Conservation (phyloP, 371 early-diverging fungal genomes). For the Haplosporangium sp. region DNA sequence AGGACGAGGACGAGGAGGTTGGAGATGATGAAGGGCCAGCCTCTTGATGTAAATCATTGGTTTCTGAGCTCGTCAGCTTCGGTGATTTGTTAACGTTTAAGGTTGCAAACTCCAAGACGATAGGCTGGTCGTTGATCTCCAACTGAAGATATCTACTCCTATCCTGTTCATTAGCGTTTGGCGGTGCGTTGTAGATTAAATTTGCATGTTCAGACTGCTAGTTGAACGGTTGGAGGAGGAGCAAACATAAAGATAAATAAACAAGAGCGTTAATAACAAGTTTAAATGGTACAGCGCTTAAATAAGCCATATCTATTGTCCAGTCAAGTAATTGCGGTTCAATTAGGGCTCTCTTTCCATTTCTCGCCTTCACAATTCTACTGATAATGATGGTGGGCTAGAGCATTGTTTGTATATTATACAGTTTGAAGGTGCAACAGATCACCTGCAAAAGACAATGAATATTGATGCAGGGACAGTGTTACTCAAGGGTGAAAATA, state of each 20-base stretch:
- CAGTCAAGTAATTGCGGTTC: slow-evolving; percentile 19
- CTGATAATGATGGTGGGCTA: background rate
- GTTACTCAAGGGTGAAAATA: background rate
- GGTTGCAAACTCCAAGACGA: too few species aligned
- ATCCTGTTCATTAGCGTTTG: background rate
- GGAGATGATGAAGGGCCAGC: background rate
- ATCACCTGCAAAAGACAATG: background rate
- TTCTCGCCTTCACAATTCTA: background rate
- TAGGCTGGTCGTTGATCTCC: background rate
- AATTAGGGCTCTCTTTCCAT: slow-evolving; percentile 28
- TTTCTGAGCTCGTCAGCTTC: slow-evolving; percentile 2
- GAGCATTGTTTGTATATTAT: background rate
- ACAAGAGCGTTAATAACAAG: slow-evolving; percentile 19
- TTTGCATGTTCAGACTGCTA: background rate
- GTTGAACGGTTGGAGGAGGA: background rate
- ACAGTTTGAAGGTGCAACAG: background rate
- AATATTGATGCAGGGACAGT: background rate
- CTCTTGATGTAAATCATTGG: slow-evolving; percentile 9
- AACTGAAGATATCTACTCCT: background rate
- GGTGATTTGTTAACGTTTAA: too few species aligned
- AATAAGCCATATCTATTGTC: slow-evolving; percentile 8
- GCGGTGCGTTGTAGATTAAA: background rate
- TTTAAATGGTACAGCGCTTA: slow-evolving; percentile 7
- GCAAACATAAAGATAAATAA: background rate
- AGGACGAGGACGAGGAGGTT: slow-evolving; percentile 21